phyloP scores from a whole-genome alignment of 306 rosid genomes.

The Castanopsis chinensis region DNA sequence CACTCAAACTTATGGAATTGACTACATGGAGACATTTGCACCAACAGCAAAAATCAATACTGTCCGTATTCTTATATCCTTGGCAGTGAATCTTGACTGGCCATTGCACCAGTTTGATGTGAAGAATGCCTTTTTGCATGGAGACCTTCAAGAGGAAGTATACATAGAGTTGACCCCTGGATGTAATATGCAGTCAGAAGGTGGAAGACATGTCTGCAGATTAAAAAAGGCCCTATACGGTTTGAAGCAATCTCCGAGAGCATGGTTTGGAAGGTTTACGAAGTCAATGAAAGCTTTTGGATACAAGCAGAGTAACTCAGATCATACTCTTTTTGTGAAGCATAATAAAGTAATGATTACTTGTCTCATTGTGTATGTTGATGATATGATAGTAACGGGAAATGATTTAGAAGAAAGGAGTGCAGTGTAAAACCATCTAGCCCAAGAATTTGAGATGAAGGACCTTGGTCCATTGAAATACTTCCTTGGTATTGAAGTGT shows the following conservation, averaged over 20 bases:
- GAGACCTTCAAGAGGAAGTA: no score
- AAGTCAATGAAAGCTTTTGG: neutral
- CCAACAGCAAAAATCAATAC: no score
- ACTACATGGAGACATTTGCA: no score
- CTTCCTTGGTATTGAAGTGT: neutral
- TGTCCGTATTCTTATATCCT: no score
- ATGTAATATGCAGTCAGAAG: neutral
- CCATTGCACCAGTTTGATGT: no score
- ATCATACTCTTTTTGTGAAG: neutral
- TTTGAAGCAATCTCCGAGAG: neutral
- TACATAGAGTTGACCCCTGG: neutral
- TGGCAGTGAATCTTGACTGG: no score
- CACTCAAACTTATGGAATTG: no score
- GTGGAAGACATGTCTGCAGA: neutral
- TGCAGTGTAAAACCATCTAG: neutral
- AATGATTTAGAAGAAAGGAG: neutral
- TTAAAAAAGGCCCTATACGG: neutral
- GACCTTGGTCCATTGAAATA: neutral
- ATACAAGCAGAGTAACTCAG: neutral
- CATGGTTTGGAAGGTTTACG: neutral
- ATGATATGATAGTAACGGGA: neutral
- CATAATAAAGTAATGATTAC: neutral
- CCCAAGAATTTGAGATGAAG: slow-evolving; percentile 1
- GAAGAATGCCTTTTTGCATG: no score
- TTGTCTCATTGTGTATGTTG: neutral